phyloP scores from a whole-genome alignment of 345 rosid species.

The Orychophragmus violaceus region DNA sequence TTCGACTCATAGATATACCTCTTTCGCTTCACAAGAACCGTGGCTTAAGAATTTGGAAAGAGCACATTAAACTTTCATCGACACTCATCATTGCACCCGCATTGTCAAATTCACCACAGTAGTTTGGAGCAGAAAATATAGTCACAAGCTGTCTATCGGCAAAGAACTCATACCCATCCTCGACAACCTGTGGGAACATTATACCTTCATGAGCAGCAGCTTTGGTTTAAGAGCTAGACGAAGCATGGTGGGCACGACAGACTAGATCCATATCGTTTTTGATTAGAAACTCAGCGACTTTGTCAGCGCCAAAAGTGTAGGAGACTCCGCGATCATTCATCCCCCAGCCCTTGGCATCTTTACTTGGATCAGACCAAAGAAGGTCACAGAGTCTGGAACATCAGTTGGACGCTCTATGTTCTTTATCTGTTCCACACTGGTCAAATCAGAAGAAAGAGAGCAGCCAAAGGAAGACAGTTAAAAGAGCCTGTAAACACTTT shows the following conservation, averaged over 20 bases:
- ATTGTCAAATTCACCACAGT: constrained; percentile 30
- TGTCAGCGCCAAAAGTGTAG: constrained; percentile 47
- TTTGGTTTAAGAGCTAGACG: neutral
- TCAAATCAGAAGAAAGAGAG: constrained; percentile 47
- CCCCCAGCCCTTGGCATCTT: constrained; percentile 51
- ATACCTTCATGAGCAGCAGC: neutral
- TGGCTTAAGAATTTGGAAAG: constrained; percentile 70
- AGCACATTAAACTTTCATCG: constrained; percentile 43
- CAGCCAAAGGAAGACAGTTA: constrained; percentile 46
- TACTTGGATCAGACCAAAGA: constrained; percentile 58
- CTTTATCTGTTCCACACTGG: constrained; percentile 42
- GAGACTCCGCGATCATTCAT: constrained; percentile 58
- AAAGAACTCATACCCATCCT: constrained; percentile 93
- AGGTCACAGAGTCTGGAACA: constrained; percentile 55
- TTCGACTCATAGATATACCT: constrained; percentile 2
- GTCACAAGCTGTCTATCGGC: constrained; percentile 62
- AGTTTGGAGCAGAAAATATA: constrained; percentile 32
- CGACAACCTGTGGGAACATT: constrained; percentile 59
- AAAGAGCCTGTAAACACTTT: constrained; percentile 25
- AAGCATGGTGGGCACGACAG: constrained; percentile 52
- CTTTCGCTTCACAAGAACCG: constrained; percentile 25
- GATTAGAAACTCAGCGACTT: constrained; percentile 54
- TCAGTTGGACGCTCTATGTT: constrained; percentile 41
- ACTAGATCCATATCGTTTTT: constrained; percentile 60
- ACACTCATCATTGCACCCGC: constrained; percentile 32